Evolutionary conservation across 2,329 filamentous ascomycete species (phyloP).

Genomic region (Penicillium sp.): DNA sequence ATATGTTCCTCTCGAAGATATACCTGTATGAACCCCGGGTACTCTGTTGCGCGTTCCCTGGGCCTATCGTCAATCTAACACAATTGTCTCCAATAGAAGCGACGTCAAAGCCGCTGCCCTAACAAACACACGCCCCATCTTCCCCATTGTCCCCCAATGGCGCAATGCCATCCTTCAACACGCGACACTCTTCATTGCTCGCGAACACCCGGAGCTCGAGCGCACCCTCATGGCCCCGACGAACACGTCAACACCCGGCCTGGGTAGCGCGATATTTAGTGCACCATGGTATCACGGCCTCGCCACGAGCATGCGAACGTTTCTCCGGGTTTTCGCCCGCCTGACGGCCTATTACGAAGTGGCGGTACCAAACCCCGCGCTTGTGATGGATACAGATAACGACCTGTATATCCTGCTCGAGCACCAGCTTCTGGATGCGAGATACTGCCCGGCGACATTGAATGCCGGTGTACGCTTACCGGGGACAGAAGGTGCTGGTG

Average conservation of each 20-base stretch:
- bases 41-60: not conserved
- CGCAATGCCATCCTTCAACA: slow-evolving; percentile 3
- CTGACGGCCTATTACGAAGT: not conserved
- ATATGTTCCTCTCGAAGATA: not conserved
- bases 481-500: no score
- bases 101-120: slow-evolving; percentile 2
- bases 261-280: not conserved
- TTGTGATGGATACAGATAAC: slow-evolving; percentile 7
- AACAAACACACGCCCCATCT: not conserved
- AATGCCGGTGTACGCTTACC: no score
- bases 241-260: not conserved
- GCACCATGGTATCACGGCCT: not conserved
- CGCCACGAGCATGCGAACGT: not conserved
- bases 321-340: not conserved
- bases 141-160: slow-evolving; percentile 5
- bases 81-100: not conserved
- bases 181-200: not conserved
- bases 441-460: not conserved
- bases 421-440: slow-evolving; percentile 2
- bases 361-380: not conserved
- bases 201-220: not conserved
- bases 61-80: not conserved
- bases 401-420: slow-evolving; percentile 5
- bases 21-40: not conserved
- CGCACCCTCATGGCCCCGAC: not conserved